Evolutionary conservation across 495 filamentous ascomycete genomes (phyloP).

Genomic region (Neurospora intermedia): DNA sequence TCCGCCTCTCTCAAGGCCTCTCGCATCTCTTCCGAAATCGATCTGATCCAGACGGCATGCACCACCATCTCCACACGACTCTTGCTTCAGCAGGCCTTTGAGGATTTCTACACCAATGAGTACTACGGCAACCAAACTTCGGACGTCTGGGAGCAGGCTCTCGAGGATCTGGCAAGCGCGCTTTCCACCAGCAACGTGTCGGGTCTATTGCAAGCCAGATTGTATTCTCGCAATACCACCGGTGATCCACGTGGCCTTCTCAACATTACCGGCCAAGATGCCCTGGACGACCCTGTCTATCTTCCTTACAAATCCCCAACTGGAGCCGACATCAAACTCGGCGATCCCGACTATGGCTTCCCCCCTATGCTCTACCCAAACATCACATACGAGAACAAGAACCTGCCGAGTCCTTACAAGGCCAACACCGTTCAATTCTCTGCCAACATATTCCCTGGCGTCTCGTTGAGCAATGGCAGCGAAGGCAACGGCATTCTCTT

Average conservation of each 20-base stretch:
- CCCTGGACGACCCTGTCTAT: slow-evolving; percentile 26
- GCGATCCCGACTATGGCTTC: slow-evolving; percentile 49
- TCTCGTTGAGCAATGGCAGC: slow-evolving; percentile 41
- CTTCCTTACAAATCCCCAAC: slow-evolving; percentile 49
- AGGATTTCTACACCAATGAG: slow-evolving; percentile 41
- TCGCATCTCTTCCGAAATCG: slow-evolving; percentile 63
- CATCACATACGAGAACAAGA: slow-evolving; percentile 45
- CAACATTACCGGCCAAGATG: slow-evolving; percentile 43
- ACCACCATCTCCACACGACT: slow-evolving; percentile 56
- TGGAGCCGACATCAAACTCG: slow-evolving; percentile 46
- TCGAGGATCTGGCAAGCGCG: slow-evolving; percentile 50
- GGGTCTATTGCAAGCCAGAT: slow-evolving; percentile 51
- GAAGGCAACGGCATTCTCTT: slow-evolving; percentile 44
- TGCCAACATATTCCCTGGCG: slow-evolving; percentile 37
- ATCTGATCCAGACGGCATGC: slow-evolving; percentile 61
- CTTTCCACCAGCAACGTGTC: slow-evolving; percentile 40
- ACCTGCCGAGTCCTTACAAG: slow-evolving; percentile 25
- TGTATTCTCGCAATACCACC: slow-evolving; percentile 54
- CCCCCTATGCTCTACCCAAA: slow-evolving; percentile 64
- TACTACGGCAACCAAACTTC: slow-evolving; percentile 31
- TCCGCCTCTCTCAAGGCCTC: slow-evolving; percentile 78
- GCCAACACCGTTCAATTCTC: slow-evolving; percentile 27
- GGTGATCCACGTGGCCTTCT: slow-evolving; percentile 44
- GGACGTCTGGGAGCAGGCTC: slow-evolving; percentile 39
- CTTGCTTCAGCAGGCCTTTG: slow-evolving; percentile 51